Evolutionary conservation across 179 eudicot species (phyloP).

Genomic region (Amaranthus tricolor): DNA sequence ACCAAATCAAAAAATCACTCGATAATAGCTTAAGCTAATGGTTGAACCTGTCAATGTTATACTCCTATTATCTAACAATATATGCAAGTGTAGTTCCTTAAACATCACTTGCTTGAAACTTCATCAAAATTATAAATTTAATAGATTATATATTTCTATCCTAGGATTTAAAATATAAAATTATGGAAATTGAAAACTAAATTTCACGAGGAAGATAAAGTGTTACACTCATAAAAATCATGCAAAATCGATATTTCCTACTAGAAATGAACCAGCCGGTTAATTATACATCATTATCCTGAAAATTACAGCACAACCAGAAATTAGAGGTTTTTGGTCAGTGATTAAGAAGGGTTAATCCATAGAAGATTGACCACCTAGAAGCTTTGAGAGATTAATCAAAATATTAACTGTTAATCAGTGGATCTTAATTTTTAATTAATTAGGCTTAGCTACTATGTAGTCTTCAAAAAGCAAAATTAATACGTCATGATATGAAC

Average conservation of each 20-base stretch:
- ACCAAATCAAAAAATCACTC: no score
- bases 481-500: neutral
- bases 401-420: conserved; percentile 8
- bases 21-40: no score
- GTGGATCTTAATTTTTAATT: neutral
- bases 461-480: conserved; percentile 18
- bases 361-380: conserved; percentile 14
- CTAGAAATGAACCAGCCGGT: neutral
- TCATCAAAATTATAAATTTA: neutral
- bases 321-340: neutral
- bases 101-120: neutral
- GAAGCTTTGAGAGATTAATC: conserved; percentile 11
- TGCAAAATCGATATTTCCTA: neutral
- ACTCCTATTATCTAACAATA: neutral
- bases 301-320: conserved; percentile 39
- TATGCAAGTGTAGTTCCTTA: neutral
- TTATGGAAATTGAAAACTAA: conserved; percentile 1
- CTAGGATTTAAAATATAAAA: neutral
- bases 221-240: conserved; percentile 21
- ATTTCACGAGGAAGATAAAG: conserved; percentile 16
- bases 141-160: neutral
- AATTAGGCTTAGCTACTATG: neutral
- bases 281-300: neutral
- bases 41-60: no score
- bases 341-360: conserved; percentile 15